Conservation (phyloP, 768 basidiomycete genomes). For the Lentinula detonsa region DNA sequence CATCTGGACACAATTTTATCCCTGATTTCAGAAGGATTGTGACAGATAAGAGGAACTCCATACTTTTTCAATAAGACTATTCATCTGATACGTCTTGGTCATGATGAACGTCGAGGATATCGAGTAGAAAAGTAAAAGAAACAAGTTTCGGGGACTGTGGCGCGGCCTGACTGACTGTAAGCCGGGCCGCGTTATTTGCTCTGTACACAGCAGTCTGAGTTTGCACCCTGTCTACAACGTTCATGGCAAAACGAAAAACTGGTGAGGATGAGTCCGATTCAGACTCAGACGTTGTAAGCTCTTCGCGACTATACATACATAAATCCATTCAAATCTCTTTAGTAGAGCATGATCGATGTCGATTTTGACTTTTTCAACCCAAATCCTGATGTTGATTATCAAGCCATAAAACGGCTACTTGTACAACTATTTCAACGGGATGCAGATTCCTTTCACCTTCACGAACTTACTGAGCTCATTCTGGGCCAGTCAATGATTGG, state of each 20-base stretch:
- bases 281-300: conserved; percentile 26
- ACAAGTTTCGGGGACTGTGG: neutral
- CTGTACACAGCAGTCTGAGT: too few relatives aligned
- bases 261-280: conserved; percentile 26
- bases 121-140: neutral
- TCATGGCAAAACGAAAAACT: conserved; percentile 54
- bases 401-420: conserved; percentile 74
- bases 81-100: conserved; percentile 86
- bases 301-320: neutral
- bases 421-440: conserved; percentile 70
- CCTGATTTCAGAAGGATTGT: conserved; percentile 4
- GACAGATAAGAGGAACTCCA: neutral
- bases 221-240: neutral
- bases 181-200: neutral
- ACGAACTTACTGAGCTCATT: conserved; percentile 76
- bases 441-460: conserved; percentile 61
- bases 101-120: conserved; percentile 33
- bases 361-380: conserved; percentile 95
- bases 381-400: conserved; percentile 76
- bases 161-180: neutral
- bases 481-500: conserved; percentile 65
- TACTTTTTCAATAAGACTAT: conserved; percentile 79
- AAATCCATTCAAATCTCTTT: conserved; percentile 13
- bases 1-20: conserved; percentile 47
- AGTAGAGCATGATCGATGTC: conserved; percentile 70